phyloP scores from a whole-genome alignment of 2,329 filamentous ascomycete genomes.

The Colletotrichum cuscutae region DNA sequence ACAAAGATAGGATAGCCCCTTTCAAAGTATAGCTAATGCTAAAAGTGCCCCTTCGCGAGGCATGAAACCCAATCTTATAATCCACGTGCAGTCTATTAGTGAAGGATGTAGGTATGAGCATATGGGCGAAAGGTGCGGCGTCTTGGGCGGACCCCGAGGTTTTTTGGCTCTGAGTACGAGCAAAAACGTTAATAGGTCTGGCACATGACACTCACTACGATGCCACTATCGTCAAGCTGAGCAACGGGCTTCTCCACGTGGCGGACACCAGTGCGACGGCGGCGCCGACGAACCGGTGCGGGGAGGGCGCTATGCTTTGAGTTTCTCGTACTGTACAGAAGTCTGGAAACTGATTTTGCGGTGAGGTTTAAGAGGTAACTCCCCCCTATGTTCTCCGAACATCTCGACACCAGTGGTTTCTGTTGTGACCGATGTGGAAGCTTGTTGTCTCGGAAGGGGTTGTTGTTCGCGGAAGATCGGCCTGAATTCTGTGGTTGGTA shows the following conservation, averaged over 20 bases:
- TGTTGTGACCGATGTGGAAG: neutral
- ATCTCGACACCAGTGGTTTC: neutral
- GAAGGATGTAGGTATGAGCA: neutral
- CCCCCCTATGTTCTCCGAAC: neutral
- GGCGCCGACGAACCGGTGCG: neutral
- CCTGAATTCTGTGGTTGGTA: no score
- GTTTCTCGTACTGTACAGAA: neutral
- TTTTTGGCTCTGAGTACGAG: neutral
- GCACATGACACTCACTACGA: neutral
- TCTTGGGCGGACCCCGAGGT: neutral
- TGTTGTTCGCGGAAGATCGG: no score
- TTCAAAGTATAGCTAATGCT: conserved; percentile 25
- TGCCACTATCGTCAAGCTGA: neutral
- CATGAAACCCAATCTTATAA: neutral
- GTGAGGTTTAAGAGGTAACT: neutral
- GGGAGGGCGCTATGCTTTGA: neutral
- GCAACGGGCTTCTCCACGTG: neutral
- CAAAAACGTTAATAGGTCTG: neutral
- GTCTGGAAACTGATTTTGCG: no score
- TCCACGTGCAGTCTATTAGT: no score
- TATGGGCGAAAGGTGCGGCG: neutral
- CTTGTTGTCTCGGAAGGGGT: neutral
- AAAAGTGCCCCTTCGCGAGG: conserved; percentile 13
- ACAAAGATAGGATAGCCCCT: conserved; percentile 12
- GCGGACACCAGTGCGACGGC: neutral